Evolutionary conservation across 306 rosid species (phyloP), one percentile per base, ranked within the genome.

Genomic region (Quercus berberidifolia): DNA sequence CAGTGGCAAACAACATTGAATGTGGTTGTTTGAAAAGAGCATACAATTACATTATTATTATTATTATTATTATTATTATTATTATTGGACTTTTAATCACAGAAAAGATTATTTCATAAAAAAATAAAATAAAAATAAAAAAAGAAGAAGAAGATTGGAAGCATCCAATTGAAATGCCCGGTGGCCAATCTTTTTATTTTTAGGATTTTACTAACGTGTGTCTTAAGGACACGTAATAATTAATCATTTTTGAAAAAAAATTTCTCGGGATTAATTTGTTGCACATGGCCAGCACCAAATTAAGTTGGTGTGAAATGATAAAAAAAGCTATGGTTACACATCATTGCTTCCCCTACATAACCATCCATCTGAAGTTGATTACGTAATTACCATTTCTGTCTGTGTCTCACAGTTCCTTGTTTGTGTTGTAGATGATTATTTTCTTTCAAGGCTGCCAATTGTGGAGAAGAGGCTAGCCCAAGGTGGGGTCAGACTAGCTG

Each of bases 381-480:
- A 2, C 6, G 49, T 33, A 67, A 67, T 35, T 18, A 20, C 65
- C 12, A 14, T 31, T 8, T 3, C 3, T 31, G 1, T 3, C 13
- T 31, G n/a, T 11, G 19, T 67, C 23, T 67, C 49, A 33, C 35
- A 3, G 35, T 67, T 33, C 25, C 7, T 33, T 67, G 14, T 31
- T 33, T 18, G 75, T 76, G 70, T 28, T 76, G 79, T 69, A 91
- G 98, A 92, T 74, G 92, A 87, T 28, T 91, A 91, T 85, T 92
- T 92, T 81, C 83, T 89, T 78, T 89, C 94, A 58, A 90, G 97
- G 78, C 81, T 92, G 57, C 98, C 95, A 13, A 62, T 94, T 12
- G 92, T 94, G 84, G 98, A 92, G 89, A 81, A 91, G 75, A 89
- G 98, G 84, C 88, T 94, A 79, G 97, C 97, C 25, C 97, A 94